phyloP scores from a whole-genome alignment of 257 asterid species.

The Ajuga chamaepitys region DNA sequence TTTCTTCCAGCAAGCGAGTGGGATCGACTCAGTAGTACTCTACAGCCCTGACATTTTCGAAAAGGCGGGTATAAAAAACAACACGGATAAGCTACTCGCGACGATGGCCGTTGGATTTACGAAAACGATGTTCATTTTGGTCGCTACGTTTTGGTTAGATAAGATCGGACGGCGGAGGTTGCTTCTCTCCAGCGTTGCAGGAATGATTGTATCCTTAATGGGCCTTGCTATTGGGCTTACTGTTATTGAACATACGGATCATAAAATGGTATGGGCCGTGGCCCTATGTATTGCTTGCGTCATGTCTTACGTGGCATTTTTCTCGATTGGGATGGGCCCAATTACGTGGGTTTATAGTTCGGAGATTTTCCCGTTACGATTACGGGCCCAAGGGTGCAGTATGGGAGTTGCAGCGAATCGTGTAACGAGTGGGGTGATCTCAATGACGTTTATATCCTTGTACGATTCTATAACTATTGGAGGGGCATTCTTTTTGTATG shows the following conservation, averaged over 20 bases:
- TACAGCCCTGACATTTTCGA: conserved; percentile 49
- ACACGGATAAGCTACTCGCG: conserved; percentile 32
- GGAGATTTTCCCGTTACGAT: conserved; percentile 50
- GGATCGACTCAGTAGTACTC: conserved; percentile 57
- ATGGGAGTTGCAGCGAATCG: conserved; percentile 49
- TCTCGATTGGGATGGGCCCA: conserved; percentile 69
- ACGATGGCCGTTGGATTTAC: conserved; percentile 56
- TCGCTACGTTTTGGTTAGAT: conserved; percentile 50
- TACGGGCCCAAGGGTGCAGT: conserved; percentile 62
- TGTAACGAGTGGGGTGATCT: conserved; percentile 43
- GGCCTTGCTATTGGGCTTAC: conserved; percentile 37
- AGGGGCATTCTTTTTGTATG: conserved; percentile 49
- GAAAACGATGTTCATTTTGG: conserved; percentile 48
- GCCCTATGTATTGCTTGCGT: conserved; percentile 26
- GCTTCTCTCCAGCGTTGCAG: conserved; percentile 44
- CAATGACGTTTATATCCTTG: conserved; percentile 61
- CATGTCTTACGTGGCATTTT: conserved; percentile 41
- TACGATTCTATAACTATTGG: conserved; percentile 33
- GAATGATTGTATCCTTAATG: conserved; percentile 33
- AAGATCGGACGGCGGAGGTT: conserved; percentile 52
- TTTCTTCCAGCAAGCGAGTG: conserved; percentile 59
- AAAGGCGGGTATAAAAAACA: conserved; percentile 37
- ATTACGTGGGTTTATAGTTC: conserved; percentile 64
- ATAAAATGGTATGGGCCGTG: conserved; percentile 36
- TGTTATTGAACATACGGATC: conserved; percentile 22